Base-by-base conservation (phyloP, 139 green algal species). In the Coelastrella sp. region DNA sequence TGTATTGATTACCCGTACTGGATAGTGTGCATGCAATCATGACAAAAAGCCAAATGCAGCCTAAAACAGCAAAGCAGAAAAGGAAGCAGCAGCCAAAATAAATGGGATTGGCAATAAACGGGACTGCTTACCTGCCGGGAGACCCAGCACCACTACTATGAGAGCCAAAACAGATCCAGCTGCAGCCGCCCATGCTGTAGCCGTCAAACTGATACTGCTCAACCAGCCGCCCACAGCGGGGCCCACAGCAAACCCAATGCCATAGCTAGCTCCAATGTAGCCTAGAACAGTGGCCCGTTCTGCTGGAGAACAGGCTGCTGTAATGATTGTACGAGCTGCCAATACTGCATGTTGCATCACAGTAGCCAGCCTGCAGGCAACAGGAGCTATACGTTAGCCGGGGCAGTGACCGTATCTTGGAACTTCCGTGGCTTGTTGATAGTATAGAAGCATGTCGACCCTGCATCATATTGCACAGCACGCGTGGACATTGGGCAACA, bases 321-420 rank as follows among this genome's bases (percentile, higher is more conserved):
- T 92, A 5, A 95, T 86, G 47, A 92, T 92, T 57, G 92, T 90
- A 3, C 92, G 91, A 2, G 91, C 91, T 0, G 92, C 91, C 19
- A 95, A 87, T 19, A 95, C 86, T 7, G 91, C 91, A 56, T 95
- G 92, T 88, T 95, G 91, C 68, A 87, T 80, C 14, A 92, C 10
- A 2, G 90, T 86, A 19, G 86, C 71, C 10, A 89, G 16, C 58
- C 66, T 89, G 80, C 77, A 66, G 58, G 58, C 56, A 17, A 59
- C 79, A 88, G 47, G 3, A 20, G 3, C 2, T 20, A 80, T 68
- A 47, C 54, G 16, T 71, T 14, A 86, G 0, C 4, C 13, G 73
- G 14, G 73, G 20, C 3, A 78, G 14, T 78, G 73, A 78, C 13
- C 20, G n/a, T n/a, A n/a, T n/a, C n/a, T n/a, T n/a, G n/a, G n/a